A percentile compares a stretch with the other conserved stretches of the same genome.
Evolutionary conservation across 441 rosid species (phyloP).

Genomic region (Geranium incanum): DNA sequence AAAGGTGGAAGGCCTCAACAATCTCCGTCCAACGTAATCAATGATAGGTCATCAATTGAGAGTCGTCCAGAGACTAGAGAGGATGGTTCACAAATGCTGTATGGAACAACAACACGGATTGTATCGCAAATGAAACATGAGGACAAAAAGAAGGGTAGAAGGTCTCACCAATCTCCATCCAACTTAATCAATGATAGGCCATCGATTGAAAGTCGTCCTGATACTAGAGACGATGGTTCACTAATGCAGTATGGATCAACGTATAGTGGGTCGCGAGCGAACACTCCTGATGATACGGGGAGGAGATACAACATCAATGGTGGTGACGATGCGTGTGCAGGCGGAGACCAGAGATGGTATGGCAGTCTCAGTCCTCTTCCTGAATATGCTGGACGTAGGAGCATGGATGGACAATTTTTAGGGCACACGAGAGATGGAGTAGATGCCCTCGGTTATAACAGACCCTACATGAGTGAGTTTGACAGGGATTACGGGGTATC

Average conservation of each 20-base stretch:
- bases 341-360: conserved; percentile 21
- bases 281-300: conserved; percentile 29
- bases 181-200: not conserved
- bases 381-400: not conserved
- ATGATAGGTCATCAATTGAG: not conserved
- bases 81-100: conserved; percentile 20
- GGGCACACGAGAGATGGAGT: conserved; percentile 22
- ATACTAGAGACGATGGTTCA: conserved; percentile 19
- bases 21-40: conserved; percentile 12
- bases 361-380: conserved; percentile 13
- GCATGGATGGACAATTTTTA: conserved; percentile 18
- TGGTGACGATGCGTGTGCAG: conserved; percentile 23
- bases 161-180: conserved; percentile 19
- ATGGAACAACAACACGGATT: conserved; percentile 21
- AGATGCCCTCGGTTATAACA: conserved; percentile 19
- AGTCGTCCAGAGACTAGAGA: conserved; percentile 14
- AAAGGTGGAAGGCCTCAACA: conserved; percentile 26
- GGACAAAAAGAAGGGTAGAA: no score
- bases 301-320: conserved; percentile 26
- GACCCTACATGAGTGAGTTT: conserved; percentile 24
- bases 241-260: conserved; percentile 26
- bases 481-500: conserved; percentile 16
- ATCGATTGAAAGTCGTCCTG: conserved; percentile 2
- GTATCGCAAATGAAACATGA: no score
- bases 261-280: conserved; percentile 23